Conservation (phyloP, 192 early-diverging fungal species). For the Umbelopsis ramanniana region DNA sequence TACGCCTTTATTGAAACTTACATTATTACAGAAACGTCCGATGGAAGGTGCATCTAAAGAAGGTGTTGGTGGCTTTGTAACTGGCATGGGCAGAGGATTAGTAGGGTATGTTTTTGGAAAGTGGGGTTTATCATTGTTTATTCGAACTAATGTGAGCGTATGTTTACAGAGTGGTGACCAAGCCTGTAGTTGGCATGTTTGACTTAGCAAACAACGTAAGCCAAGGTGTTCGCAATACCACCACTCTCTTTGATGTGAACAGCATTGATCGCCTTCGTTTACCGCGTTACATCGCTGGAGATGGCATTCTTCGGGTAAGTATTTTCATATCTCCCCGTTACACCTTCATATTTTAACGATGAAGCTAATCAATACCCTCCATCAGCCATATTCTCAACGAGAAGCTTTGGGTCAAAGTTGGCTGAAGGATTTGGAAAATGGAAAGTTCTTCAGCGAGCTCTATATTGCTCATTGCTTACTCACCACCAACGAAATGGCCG, state of each 20-base stretch:
- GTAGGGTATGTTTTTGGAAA: constrained; percentile 52
- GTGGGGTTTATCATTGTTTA: background rate
- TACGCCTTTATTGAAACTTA: background rate
- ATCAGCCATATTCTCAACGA: constrained; percentile 63
- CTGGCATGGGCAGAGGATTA: constrained; percentile 82
- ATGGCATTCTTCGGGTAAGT: constrained; percentile 65
- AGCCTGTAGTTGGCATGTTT: constrained; percentile 86
- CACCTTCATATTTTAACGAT: background rate
- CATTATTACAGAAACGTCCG: constrained; percentile 56
- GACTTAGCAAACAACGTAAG: constrained; percentile 85
- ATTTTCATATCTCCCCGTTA: background rate
- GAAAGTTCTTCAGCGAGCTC: constrained; percentile 65
- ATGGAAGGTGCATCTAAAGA: constrained; percentile 78
- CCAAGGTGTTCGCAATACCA: constrained; percentile 84
- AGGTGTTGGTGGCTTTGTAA: constrained; percentile 82
- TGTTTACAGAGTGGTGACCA: constrained; percentile 68
- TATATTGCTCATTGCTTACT: constrained; percentile 68
- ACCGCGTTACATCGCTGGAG: constrained; percentile 73
- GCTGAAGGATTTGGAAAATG: constrained; percentile 71
- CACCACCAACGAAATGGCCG: constrained; percentile 58
- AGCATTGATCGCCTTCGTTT: constrained; percentile 79
- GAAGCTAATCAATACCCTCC: background rate
- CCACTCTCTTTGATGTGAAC: constrained; percentile 76
- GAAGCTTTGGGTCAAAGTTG: constrained; percentile 79
- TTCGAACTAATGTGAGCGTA: too few relatives aligned